Percentiles rank a stretch among this genome's conserved stretches.
Evolutionary conservation across 169 alveolate species (phyloP).

Genomic region (Eimeria brunetti): DNA sequence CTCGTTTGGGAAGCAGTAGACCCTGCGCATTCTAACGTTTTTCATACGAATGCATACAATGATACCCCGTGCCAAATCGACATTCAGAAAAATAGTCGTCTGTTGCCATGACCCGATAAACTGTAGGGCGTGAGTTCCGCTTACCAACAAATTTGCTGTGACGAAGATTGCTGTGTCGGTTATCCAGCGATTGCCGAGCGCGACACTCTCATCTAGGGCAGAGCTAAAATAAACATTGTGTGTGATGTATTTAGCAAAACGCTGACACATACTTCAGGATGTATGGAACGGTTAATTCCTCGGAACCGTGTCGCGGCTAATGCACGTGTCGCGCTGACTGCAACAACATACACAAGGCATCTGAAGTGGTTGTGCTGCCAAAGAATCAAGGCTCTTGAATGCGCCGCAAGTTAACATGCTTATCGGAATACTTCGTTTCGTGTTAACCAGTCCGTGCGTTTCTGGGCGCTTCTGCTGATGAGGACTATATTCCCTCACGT

Average conservation of each 20-base stretch:
- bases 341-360: neutral
- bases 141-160: neutral
- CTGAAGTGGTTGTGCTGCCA: neutral
- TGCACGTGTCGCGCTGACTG: neutral
- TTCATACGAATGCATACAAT: no score
- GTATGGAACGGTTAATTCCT: neutral
- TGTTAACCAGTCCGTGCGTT: neutral
- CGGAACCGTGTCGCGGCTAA: neutral
- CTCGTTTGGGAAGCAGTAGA: no score
- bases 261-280: neutral
- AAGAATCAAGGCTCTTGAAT: neutral
- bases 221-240: neutral
- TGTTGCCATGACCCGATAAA: neutral
- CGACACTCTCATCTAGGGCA: neutral
- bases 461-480: neutral
- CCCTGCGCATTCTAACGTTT: no score
- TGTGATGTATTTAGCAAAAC: neutral
- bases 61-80: no score
- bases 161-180: neutral
- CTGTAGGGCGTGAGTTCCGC: neutral
- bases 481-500: neutral
- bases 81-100: no score
- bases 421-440: no score
- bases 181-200: neutral
- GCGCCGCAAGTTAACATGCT: neutral